phyloP scores from a whole-genome alignment of 1,284 basidiomycete species.

The Hemileia vastatrix region DNA sequence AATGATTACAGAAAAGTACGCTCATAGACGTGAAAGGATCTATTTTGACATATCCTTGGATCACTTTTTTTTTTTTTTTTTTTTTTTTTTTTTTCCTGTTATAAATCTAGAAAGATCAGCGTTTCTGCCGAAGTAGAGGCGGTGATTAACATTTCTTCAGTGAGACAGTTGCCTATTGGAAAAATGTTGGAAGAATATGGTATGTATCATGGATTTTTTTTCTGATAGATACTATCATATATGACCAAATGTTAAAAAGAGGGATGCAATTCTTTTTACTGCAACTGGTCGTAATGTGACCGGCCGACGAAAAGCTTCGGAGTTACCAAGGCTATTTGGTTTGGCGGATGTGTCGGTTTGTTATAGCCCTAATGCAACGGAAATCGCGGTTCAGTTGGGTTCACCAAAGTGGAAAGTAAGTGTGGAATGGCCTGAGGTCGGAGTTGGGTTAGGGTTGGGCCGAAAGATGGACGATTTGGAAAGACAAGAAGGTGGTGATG shows the following conservation, averaged over 20 bases:
- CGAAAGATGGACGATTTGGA: not conserved
- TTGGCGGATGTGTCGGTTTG: slow-evolving; percentile 19
- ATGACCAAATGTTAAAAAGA: not conserved
- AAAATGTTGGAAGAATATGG: not conserved
- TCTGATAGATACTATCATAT: not conserved
- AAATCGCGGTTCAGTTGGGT: slow-evolving; percentile 6
- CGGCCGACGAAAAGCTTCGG: no score
- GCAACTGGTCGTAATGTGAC: slow-evolving; percentile 4
- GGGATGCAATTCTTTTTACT: not conserved
- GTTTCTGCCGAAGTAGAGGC: slow-evolving; percentile 13
- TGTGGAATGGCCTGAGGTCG: not conserved
- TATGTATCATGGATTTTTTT: not conserved
- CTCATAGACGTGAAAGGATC: not conserved
- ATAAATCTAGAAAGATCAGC: slow-evolving; percentile 1
- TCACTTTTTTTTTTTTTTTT: not conserved
- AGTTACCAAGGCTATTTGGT: slow-evolving; percentile 10
- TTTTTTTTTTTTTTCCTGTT: not conserved
- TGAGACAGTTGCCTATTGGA: not conserved
- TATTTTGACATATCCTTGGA: not conserved
- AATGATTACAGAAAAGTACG: not conserved
- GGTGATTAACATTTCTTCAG: slow-evolving; percentile 8
- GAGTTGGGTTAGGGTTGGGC: not conserved
- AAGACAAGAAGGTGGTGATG: no score
- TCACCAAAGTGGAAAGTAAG: slow-evolving; percentile 13
- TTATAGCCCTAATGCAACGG: slow-evolving; percentile 6